A percentile compares a stretch with the other conserved stretches of the same genome.
Evolutionary conservation across 2,329 filamentous ascomycete species (phyloP).

Genomic region (Talaromyces pinophilus): DNA sequence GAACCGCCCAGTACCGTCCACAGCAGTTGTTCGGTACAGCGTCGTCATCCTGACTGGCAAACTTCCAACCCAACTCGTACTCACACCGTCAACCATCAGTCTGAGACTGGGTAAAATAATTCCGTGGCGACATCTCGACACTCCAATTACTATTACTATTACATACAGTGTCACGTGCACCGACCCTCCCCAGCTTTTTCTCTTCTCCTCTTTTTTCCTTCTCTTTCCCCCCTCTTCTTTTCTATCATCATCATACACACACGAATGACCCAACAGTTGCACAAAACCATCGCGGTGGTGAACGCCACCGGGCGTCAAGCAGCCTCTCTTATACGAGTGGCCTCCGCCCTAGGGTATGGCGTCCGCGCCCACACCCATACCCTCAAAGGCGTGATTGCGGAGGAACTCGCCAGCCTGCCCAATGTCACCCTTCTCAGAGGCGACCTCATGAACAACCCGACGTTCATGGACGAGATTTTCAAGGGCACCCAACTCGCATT

Average conservation of each 20-base stretch:
- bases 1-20: neutral
- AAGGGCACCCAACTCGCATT: constrained; percentile 83
- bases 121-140: neutral
- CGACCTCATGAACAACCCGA: constrained; percentile 67
- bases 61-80: neutral
- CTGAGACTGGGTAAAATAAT: neutral
- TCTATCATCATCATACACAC: neutral
- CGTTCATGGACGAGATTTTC: constrained; percentile 76
- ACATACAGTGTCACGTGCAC: constrained; percentile 16
- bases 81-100: neutral
- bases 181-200: neutral
- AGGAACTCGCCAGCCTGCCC: constrained; percentile 77
- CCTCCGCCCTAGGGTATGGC: constrained; percentile 87
- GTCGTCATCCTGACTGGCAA: constrained; percentile 18
- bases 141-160: constrained; percentile 10
- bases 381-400: constrained; percentile 80
- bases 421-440: constrained; percentile 75
- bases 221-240: neutral
- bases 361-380: constrained; percentile 91
- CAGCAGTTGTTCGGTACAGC: neutral
- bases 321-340: constrained; percentile 90
- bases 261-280: constrained; percentile 46
- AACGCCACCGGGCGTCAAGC: constrained; percentile 96
- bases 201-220: neutral
- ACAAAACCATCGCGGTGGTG: constrained; percentile 88